A percentile compares a stretch with the other conserved stretches of the same genome.
phyloP scores from a whole-genome alignment of 805 yeast genomes.

The Ogataea paraovalis region DNA sequence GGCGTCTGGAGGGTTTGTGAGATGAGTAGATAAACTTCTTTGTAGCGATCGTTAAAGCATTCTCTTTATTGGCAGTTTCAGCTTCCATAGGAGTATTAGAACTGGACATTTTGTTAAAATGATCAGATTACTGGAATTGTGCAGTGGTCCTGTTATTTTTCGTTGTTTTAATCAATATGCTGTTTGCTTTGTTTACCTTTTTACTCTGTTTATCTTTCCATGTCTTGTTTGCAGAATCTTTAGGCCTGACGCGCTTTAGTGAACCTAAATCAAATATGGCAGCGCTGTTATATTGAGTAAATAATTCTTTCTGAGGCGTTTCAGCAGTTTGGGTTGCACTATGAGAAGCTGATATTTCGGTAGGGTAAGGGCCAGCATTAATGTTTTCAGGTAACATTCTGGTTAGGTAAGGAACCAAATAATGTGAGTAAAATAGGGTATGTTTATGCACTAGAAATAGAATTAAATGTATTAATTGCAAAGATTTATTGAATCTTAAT shows the following conservation, averaged over 20 bases:
- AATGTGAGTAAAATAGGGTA: too few species aligned
- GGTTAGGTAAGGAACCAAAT: too few species aligned
- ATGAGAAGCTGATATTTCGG: too few species aligned
- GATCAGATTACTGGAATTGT: neutral
- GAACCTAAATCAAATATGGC: neutral
- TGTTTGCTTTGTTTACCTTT: neutral
- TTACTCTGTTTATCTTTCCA: neutral
- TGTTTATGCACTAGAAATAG: too few species aligned
- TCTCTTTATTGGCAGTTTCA: neutral
- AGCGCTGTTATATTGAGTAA: neutral
- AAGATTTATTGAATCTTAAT: too few species aligned
- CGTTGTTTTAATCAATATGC: too few species aligned
- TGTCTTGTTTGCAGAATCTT: neutral
- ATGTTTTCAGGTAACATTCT: too few species aligned
- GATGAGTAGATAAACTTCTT: slow-evolving; percentile 1
- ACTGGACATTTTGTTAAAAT: too few species aligned
- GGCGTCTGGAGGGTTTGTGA: slow-evolving; percentile 25
- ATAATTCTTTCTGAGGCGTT: too few species aligned
- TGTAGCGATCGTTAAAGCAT: neutral
- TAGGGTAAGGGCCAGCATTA: too few species aligned
- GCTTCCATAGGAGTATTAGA: neutral
- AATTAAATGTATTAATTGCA: too few species aligned
- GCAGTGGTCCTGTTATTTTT: neutral
- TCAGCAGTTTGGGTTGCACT: too few species aligned
- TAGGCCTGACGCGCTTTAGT: neutral